Evolutionary conservation across 139 green algal genomes (phyloP), one percentile per base, ranked within the genome.

Genomic region (Gonium pectorale): DNA sequence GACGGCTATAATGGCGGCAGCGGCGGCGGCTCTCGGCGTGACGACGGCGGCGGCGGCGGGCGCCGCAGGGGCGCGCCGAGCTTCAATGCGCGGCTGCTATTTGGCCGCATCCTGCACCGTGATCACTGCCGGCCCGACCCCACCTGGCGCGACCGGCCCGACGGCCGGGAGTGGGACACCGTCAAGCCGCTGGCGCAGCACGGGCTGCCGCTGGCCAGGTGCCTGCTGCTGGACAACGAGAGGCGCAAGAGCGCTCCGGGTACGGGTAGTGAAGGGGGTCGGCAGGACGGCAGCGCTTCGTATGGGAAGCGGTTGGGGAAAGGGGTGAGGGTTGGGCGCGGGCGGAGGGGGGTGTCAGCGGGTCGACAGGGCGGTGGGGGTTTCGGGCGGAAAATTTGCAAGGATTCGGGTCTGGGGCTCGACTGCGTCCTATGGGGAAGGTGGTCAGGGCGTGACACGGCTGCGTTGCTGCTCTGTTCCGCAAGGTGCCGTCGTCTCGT

Each of bases 181-280:
- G 67, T 93, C 68, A 96, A 96, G 87, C 92, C 93, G 11, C 85
- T 96, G 68, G 40, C 40, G 4, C 64, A 26, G 33, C 88, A 89
- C 64, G 94, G 93, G 59, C 79, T 82, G 37, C 54, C 83, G 24
- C 41, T 94, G 29, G 67, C 79, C 51, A 52, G 88, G 0, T 85
- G 86, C 4, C 40, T 96, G 40, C 88, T 96, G 63, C 43, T 95
- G 21, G 93, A 96, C 56, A 94, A 95, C 62, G 92, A 95, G 54
- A 68, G 79, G 24, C 86, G 86, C 64, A 95, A 94, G 87, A 83
- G 83, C 4, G 68, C 62, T 13, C 60, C 54, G 9, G 89, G 91
- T 85, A 37, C 5, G 78, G 38, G 24, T 8, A 52, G 8, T n/a
- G n/a, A n/a, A 31, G 26, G 70, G 2, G 70, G 46, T 29, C 5